Evolutionary conservation across 129 eudicot genomes (phyloP).

Genomic region (Oenanthe sinensis): DNA sequence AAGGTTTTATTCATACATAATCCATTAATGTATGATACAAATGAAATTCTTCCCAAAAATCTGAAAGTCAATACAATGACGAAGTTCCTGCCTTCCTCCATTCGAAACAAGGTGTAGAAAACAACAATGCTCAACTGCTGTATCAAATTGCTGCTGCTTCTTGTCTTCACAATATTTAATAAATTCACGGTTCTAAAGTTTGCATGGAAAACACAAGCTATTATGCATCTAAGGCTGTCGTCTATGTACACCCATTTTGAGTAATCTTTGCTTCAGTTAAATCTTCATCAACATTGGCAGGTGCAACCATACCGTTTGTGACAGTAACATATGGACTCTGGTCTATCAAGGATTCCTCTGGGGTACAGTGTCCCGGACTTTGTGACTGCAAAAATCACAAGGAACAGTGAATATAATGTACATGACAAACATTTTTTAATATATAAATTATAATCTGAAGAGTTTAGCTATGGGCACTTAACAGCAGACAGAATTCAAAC

Average conservation of each 20-base stretch:
- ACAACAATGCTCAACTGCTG: neutral
- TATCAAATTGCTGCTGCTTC: neutral
- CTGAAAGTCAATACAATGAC: neutral
- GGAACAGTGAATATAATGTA: neutral
- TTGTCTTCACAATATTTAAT: neutral
- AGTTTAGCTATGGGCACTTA: neutral
- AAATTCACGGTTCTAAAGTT: neutral
- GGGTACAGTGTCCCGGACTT: slow-evolving; percentile 24
- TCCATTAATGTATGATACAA: neutral
- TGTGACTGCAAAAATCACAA: slow-evolving; percentile 22
- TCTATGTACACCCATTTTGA: slow-evolving; percentile 10
- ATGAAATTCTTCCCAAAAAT: neutral
- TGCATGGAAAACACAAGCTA: neutral
- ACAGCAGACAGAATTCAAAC: neutral
- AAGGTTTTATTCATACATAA: neutral
- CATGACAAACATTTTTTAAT: neutral
- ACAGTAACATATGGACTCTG: slow-evolving; percentile 66
- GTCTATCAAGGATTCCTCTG: slow-evolving; percentile 50
- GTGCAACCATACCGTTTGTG: slow-evolving; percentile 67
- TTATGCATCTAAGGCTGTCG: slow-evolving; percentile 15
- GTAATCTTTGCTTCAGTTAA: slow-evolving; percentile 18
- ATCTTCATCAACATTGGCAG: slow-evolving; percentile 22
- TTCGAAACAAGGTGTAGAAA: neutral
- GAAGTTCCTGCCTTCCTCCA: neutral
- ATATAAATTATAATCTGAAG: neutral